Percentiles rank a stretch among this genome's conserved stretches.
Conservation (phyloP, 2,329 filamentous ascomycete species). For the Exophiala spinifera region DNA sequence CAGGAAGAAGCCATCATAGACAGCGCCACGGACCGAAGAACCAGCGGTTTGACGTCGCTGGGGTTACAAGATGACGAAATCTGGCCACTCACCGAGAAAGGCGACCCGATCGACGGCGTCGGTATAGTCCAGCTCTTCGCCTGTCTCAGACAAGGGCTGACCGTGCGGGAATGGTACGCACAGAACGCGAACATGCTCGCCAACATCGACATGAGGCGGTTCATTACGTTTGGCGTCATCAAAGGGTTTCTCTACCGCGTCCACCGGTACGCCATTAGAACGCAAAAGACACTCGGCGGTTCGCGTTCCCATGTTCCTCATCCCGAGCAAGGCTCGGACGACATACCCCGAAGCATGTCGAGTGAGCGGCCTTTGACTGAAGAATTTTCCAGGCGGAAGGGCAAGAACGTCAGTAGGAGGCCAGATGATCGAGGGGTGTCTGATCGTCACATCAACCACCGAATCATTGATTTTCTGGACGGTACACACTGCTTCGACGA, state of each 20-base stretch:
- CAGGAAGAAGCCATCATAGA: slow-evolving; percentile 25
- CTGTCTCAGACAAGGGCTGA: slow-evolving; percentile 75
- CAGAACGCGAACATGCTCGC: slow-evolving; percentile 68
- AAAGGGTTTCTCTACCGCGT: slow-evolving; percentile 92
- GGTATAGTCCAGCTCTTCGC: slow-evolving; percentile 77
- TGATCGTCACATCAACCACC: slow-evolving; percentile 10
- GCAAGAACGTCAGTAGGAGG: slow-evolving; percentile 3
- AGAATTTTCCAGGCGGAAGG: slow-evolving; percentile 1
- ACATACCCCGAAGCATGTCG: slow-evolving; percentile 22
- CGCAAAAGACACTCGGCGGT: slow-evolving; percentile 24
- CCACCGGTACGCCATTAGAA: slow-evolving; percentile 77
- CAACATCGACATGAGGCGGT: slow-evolving; percentile 80
- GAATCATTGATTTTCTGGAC: slow-evolving; percentile 43
- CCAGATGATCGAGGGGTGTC: slow-evolving; percentile 4
- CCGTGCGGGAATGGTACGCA: slow-evolving; percentile 82
- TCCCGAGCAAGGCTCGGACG: not conserved
- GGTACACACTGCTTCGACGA: slow-evolving; percentile 51
- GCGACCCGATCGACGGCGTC: slow-evolving; percentile 41
- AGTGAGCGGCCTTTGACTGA: slow-evolving; percentile 23
- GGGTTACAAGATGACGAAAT: slow-evolving; percentile 33
- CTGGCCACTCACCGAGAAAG: slow-evolving; percentile 42
- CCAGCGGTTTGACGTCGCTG: slow-evolving; percentile 26
- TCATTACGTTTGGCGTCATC: slow-evolving; percentile 94
- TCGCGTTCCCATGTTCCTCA: not conserved
- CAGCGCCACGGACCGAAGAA: slow-evolving; percentile 13